Evolutionary conservation across 257 asterid genomes (phyloP).

Genomic region (Craterostigma plantagineum): DNA sequence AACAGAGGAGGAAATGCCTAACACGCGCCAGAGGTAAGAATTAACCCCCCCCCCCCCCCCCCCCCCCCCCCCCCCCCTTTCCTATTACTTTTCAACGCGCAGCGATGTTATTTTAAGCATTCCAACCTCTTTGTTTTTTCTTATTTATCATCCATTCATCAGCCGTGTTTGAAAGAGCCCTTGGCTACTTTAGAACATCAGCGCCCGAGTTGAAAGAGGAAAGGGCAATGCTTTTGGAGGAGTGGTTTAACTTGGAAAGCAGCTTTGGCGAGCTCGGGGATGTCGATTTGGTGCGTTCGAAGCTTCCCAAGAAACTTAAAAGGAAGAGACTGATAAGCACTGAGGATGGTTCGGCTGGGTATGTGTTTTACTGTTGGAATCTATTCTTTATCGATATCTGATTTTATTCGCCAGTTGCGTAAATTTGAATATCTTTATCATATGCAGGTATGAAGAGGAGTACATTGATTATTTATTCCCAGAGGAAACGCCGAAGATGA

Average conservation of each 20-base stretch:
- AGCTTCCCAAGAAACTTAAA: constrained; percentile 88
- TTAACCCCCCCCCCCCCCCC: too few relatives aligned
- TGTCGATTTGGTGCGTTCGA: constrained; percentile 42
- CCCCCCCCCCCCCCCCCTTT: too few relatives aligned
- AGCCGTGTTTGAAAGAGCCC: constrained; percentile 76
- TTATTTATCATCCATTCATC: constrained; percentile 6
- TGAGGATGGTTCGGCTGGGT: too few relatives aligned
- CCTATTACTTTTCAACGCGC: too few relatives aligned
- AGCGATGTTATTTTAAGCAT: too few relatives aligned
- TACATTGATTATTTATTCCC: constrained; percentile 79
- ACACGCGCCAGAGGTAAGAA: constrained; percentile 66
- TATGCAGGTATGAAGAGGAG: constrained; percentile 35
- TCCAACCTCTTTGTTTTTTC: constrained; percentile 2
- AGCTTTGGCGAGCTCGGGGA: constrained; percentile 71
- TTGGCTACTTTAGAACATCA: constrained; percentile 44
- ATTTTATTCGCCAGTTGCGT: too few relatives aligned
- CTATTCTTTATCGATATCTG: too few relatives aligned
- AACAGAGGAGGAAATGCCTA: constrained; percentile 36
- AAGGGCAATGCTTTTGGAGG: constrained; percentile 39
- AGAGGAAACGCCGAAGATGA: constrained; percentile 59
- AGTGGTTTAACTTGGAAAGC: constrained; percentile 63
- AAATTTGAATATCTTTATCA: too few relatives aligned
- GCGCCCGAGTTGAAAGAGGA: constrained; percentile 89
- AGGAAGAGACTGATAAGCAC: constrained; percentile 81
- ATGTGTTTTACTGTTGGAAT: too few relatives aligned